Conservation (phyloP, 208 protist species). For the Tritrichomonas foetus region DNA sequence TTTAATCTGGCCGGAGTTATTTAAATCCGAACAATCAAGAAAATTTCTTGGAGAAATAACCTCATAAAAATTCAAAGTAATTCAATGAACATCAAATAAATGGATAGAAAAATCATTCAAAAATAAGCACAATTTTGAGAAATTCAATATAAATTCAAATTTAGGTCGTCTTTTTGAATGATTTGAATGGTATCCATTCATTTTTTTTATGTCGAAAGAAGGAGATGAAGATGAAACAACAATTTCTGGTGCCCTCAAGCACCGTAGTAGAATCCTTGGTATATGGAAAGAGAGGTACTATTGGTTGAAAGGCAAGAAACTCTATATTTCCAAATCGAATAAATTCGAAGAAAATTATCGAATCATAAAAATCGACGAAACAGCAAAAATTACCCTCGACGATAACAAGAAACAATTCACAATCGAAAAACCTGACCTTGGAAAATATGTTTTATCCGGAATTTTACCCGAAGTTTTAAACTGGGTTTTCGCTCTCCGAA, state of each 20-base stretch:
- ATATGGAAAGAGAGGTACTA: not conserved
- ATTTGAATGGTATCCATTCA: no score
- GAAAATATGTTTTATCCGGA: not conserved
- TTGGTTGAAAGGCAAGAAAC: not conserved
- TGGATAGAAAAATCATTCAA: no score
- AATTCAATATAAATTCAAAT: no score
- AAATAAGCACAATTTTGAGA: no score
- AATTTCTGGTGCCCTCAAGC: not conserved
- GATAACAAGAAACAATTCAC: not conserved
- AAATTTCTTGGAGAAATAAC: no score
- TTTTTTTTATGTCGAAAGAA: not conserved
- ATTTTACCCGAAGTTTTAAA: not conserved
- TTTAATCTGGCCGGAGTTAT: no score
- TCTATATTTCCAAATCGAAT: not conserved
- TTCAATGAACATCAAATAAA: no score
- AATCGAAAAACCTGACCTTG: not conserved
- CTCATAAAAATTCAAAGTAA: no score
- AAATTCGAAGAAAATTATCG: not conserved
- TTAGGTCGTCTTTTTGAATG: no score
- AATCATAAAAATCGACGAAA: not conserved
- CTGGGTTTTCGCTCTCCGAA: not conserved
- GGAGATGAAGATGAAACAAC: not conserved
- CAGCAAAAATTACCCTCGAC: not conserved
- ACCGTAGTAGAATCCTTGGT: not conserved
- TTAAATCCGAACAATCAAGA: no score